phyloP scores from a whole-genome alignment of 2,329 filamentous ascomycete genomes.

The Aspergillus neoniger region DNA sequence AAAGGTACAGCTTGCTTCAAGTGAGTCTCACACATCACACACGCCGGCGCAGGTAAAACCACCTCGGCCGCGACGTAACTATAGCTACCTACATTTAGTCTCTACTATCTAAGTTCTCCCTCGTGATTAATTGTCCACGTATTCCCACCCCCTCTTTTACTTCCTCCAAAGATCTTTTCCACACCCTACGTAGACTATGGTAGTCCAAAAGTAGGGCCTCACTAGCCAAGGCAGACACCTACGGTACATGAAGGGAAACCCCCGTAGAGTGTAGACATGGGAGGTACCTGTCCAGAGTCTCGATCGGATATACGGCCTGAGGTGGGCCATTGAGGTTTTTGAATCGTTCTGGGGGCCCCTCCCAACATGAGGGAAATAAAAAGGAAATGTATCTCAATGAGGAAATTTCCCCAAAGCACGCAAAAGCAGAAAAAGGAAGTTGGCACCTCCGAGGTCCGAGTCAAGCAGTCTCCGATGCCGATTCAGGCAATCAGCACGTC shows the following conservation, averaged over 20 bases:
- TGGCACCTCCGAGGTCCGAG: conserved; percentile 26
- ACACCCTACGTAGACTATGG: not conserved
- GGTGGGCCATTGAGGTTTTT: conserved; percentile 7
- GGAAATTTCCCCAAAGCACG: conserved; percentile 13
- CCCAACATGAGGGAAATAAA: not conserved
- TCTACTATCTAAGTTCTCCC: conserved; percentile 8
- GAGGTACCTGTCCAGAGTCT: not conserved
- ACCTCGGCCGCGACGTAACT: not conserved
- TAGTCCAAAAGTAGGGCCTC: not conserved
- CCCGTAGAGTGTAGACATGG: not conserved
- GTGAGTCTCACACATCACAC: too few relatives aligned
- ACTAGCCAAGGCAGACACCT: not conserved
- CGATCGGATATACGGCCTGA: conserved; percentile 11
- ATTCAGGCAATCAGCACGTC: conserved; percentile 2
- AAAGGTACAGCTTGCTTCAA: not conserved
- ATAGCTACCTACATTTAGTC: not conserved
- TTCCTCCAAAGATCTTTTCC: conserved; percentile 3
- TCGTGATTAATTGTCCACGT: not conserved
- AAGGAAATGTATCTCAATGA: conserved; percentile 7
- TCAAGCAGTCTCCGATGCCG: conserved; percentile 13
- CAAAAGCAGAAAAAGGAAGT: conserved; percentile 4
- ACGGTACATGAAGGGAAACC: not conserved
- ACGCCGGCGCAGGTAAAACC: too few relatives aligned
- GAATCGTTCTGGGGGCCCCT: not conserved
- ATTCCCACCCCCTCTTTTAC: not conserved